These are phyloP conservation scores for Rhododendron griersonianum DNA, from an alignment of 148 eudicot genomes.

Conservation along the genomic window DNA sequence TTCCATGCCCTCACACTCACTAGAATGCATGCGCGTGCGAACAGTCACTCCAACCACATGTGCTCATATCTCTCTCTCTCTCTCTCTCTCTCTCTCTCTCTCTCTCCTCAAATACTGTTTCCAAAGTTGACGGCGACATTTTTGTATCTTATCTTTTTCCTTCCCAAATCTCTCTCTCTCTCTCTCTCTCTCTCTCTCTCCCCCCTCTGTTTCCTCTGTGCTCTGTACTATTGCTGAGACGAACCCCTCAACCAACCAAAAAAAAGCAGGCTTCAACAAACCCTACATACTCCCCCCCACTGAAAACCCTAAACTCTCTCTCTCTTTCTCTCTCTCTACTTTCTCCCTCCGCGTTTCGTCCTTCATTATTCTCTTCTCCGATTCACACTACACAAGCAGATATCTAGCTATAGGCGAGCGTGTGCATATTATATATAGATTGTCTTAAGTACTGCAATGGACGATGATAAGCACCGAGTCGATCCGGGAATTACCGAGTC, in stretches of 20 bases:
- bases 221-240: conserved; percentile 10
- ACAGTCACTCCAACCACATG: not conserved
- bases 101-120: not conserved
- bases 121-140: conserved; percentile 24
- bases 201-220: conserved; percentile 3
- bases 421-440: not conserved
- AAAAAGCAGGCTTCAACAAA: not conserved
- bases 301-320: not conserved
- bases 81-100: too few species aligned
- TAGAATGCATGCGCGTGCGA: conserved; percentile 4
- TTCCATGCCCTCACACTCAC: not conserved
- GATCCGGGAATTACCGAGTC: conserved; percentile 21
- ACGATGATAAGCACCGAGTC: conserved; percentile 20
- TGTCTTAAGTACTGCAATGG: not conserved
- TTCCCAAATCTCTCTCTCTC: not conserved
- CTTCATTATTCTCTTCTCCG: not conserved
- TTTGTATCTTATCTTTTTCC: conserved; percentile 17
- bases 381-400: not conserved
- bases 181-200: not conserved
- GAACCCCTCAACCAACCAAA: conserved; percentile 1
- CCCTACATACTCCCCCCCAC: not conserved
- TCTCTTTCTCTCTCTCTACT: not conserved
- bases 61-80: not conserved
- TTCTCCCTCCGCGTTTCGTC: conserved; percentile 6
- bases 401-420: not conserved